Conservation (phyloP, 352 stramenopile genomes). For the Elongisporangium anandrum region DNA sequence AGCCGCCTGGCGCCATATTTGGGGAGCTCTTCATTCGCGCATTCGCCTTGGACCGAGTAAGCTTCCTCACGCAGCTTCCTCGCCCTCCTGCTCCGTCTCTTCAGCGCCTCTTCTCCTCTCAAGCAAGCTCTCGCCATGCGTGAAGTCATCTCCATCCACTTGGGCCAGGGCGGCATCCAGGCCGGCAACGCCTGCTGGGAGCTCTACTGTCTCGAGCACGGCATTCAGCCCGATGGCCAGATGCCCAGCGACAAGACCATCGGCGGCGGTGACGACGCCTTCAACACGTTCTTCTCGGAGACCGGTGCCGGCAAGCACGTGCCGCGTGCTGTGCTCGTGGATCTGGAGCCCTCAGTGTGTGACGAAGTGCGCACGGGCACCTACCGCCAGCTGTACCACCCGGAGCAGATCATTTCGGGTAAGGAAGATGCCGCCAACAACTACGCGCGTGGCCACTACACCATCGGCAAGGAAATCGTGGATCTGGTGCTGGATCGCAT, state of each 20-base stretch:
- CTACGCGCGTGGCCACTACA: slow-evolving; percentile 92
- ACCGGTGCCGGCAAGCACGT: slow-evolving; percentile 95
- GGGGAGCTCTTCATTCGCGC: slow-evolving; percentile 8
- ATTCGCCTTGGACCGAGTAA: slow-evolving; percentile 23
- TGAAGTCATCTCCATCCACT: slow-evolving; percentile 96
- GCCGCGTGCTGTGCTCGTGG: slow-evolving; percentile 95
- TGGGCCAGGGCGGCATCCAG: slow-evolving; percentile 92
- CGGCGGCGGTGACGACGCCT: slow-evolving; percentile 93
- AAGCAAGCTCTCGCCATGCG: slow-evolving; percentile 47
- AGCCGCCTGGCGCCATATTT: not conserved
- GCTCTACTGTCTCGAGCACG: slow-evolving; percentile 92
- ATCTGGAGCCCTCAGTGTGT: slow-evolving; percentile 97
- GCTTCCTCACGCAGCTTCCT: slow-evolving; percentile 42
- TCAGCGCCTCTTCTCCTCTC: slow-evolving; percentile 1
- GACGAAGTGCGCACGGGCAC: slow-evolving; percentile 95
- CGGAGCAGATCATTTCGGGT: slow-evolving; percentile 98
- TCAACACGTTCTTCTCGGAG: slow-evolving; percentile 97
- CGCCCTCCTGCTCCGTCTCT: slow-evolving; percentile 2
- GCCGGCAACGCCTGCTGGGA: slow-evolving; percentile 91
- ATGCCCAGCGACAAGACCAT: slow-evolving; percentile 86
- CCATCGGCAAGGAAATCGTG: slow-evolving; percentile 95
- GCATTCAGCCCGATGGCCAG: slow-evolving; percentile 91
- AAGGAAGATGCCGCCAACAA: slow-evolving; percentile 96
- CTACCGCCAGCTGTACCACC: slow-evolving; percentile 97
- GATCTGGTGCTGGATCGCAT: slow-evolving; percentile 97